Percentiles rank a stretch among this genome's conserved stretches.
Conservation (phyloP, 495 filamentous ascomycete species). For the Tuber borchii region DNA sequence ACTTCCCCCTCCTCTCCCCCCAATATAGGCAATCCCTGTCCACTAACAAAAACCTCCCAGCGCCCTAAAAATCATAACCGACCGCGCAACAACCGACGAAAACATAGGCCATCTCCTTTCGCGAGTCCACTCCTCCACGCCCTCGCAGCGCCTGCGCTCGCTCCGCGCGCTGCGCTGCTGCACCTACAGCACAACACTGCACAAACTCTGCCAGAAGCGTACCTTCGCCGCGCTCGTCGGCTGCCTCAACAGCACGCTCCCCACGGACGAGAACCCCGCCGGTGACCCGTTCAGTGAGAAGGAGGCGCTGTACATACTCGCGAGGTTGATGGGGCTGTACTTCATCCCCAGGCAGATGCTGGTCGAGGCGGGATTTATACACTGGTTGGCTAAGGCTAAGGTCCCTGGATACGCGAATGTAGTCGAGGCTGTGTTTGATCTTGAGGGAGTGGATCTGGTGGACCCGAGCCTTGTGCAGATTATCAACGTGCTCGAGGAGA, state of each 20-base stretch:
- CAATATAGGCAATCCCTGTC: background rate
- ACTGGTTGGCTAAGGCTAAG: slow-evolving; percentile 18
- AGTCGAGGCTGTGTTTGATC: slow-evolving; percentile 24
- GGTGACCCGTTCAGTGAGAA: slow-evolving; percentile 18
- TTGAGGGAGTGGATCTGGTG: slow-evolving; percentile 11
- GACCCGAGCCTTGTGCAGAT: slow-evolving; percentile 27
- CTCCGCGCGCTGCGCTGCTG: slow-evolving; percentile 33
- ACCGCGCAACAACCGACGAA: slow-evolving; percentile 29
- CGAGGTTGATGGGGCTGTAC: slow-evolving; percentile 29
- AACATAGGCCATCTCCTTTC: slow-evolving; percentile 24
- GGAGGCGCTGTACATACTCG: slow-evolving; percentile 29
- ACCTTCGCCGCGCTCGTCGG: slow-evolving; percentile 28
- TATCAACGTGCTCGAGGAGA: slow-evolving; percentile 19
- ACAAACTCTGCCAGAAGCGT: slow-evolving; percentile 22
- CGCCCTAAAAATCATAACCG: slow-evolving; percentile 36
- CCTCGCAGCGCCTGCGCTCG: slow-evolving; percentile 12
- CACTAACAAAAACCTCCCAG: slow-evolving; percentile 1
- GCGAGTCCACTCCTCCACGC: slow-evolving; percentile 16
- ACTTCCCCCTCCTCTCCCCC: background rate
- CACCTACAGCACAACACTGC: slow-evolving; percentile 24
- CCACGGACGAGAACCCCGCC: slow-evolving; percentile 7
- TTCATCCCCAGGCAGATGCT: slow-evolving; percentile 26
- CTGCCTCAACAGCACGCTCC: slow-evolving; percentile 27
- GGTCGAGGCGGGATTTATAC: slow-evolving; percentile 28
- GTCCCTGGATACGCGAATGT: slow-evolving; percentile 14